A percentile compares a stretch with the other conserved stretches of the same genome.
Conservation (phyloP, 331 rosid genomes). For the Malus hybrid region DNA sequence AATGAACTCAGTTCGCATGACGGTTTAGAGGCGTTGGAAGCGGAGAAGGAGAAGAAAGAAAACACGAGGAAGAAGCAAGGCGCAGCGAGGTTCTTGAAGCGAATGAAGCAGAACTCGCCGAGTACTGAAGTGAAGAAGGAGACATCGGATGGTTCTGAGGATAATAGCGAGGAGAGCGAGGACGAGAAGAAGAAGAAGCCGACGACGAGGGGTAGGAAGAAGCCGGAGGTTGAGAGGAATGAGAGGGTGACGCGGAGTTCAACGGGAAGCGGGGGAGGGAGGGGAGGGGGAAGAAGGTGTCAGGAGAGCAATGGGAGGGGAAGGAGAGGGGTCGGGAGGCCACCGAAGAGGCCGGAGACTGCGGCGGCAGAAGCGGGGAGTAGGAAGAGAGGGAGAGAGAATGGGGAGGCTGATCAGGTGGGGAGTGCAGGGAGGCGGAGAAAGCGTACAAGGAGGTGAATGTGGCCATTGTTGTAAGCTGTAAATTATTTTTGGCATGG, state of each 20-base stretch:
- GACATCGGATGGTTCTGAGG: slow-evolving; percentile 3
- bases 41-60: slow-evolving; percentile 28
- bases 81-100: slow-evolving; percentile 37
- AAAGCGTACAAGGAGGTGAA: slow-evolving; percentile 32
- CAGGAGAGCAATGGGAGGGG: slow-evolving; percentile 9
- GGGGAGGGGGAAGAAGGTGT: neutral
- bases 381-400: slow-evolving; percentile 18
- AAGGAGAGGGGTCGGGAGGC: slow-evolving; percentile 22
- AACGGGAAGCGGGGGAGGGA: slow-evolving; percentile 8
- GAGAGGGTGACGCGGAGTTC: slow-evolving; percentile 21
- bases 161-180: slow-evolving; percentile 3
- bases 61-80: slow-evolving; percentile 32
- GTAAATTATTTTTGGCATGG: slow-evolving; percentile 14
- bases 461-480: slow-evolving; percentile 11
- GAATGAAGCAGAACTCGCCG: slow-evolving; percentile 37
- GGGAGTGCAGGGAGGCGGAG: slow-evolving; percentile 22
- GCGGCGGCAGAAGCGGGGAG: neutral
- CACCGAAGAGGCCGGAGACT: slow-evolving; percentile 16
- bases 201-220: neutral
- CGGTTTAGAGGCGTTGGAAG: slow-evolving; percentile 18
- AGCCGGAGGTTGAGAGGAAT: neutral
- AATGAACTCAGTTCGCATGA: slow-evolving; percentile 37
- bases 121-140: neutral
- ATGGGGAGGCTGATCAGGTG: slow-evolving; percentile 13
- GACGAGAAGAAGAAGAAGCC: slow-evolving; percentile 2